These are phyloP conservation scores for Candida albicans DNA, from an alignment of 1,139 yeast genomes.

Conservation along the genomic window DNA sequence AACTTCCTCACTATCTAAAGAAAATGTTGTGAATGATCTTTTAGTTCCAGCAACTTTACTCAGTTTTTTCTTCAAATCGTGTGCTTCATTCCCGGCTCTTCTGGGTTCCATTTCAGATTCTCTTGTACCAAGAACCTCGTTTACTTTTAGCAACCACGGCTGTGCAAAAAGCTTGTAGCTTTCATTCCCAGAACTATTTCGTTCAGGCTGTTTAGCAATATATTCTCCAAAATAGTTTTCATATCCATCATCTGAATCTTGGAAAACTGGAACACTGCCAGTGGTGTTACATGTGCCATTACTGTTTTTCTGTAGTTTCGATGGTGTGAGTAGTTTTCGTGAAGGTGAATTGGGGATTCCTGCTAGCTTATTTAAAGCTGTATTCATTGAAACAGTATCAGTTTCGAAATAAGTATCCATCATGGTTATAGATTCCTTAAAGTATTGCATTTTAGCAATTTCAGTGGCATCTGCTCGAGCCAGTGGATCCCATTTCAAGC, in stretches of 20 bases:
- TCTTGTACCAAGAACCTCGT: conserved; percentile 4
- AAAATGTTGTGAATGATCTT: conserved; percentile 13
- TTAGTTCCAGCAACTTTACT: conserved; percentile 7
- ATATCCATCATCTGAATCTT: conserved; percentile 28
- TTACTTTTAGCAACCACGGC: conserved; percentile 9
- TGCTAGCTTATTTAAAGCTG: conserved; percentile 9
- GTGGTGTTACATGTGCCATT: neutral
- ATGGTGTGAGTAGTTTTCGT: conserved; percentile 6
- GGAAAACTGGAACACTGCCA: conserved; percentile 16
- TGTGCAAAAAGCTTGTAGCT: conserved; percentile 2
- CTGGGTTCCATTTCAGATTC: conserved; percentile 7
- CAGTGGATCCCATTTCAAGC: conserved; percentile 68
- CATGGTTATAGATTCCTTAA: conserved; percentile 35
- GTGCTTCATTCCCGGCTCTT: neutral
- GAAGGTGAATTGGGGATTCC: conserved; percentile 12
- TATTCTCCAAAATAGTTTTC: conserved; percentile 22
- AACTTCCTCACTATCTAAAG: conserved; percentile 13
- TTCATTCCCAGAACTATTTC: conserved; percentile 1
- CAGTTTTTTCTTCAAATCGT: neutral
- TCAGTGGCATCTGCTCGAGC: conserved; percentile 48
- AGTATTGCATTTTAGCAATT: conserved; percentile 53
- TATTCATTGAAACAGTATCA: conserved; percentile 6
- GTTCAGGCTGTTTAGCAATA: neutral
- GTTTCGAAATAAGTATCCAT: conserved; percentile 12
- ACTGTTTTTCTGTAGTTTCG: neutral